Evolutionary conservation across 345 rosid genomes (phyloP), one percentile per base, ranked within the genome.

Genomic region (Dimocarpus longan): DNA sequence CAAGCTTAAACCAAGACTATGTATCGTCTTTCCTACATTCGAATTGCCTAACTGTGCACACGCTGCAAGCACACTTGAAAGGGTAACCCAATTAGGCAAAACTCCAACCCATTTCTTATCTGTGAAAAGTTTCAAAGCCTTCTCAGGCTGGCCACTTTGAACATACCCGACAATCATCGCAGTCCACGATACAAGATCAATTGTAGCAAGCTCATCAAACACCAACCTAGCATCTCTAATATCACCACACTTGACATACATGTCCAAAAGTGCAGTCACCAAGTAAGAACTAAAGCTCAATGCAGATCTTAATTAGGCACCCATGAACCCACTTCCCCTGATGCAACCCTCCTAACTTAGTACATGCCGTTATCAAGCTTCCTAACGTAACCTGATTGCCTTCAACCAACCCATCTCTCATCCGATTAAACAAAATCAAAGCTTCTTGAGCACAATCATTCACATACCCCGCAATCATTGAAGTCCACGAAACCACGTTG

Each of bases 81-180:
- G 73, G 26, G 97, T 92, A 66, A 92, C 87, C 56, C 84, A 84
- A 84, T 89, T 92, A 21, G 97, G 97, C 42, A 78, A 76, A 63
- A 92, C 81, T 26, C 85, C 89, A 72, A 28, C 81, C 76, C 83
- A 84, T 32, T 82, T 89, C 91, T 88, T 88, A 68, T 82, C 85
- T 18, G 66, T 79, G 80, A 92, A 95, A 84, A 95, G 80, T 64
- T 87, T 82, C 76, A 93, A 48, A 39, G 93, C 99, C 82, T 87
- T 84, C 21, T 65, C 1, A 7, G 91, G 85, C 72, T 57, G 71
- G 24, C 88, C 94, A 62, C 83, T 89, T 44, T 95, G 97, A 2
- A 91, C 84, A 77, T 89, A 91, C 6, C 98, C 97, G 19, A 90
- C 95, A 86, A 95, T 90, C 93, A 95, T 89, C 21, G 99, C 92